A percentile compares a stretch with the other conserved stretches of the same genome.
phyloP scores from a whole-genome alignment of 495 filamentous ascomycete genomes.

The Zalerion maritima region DNA sequence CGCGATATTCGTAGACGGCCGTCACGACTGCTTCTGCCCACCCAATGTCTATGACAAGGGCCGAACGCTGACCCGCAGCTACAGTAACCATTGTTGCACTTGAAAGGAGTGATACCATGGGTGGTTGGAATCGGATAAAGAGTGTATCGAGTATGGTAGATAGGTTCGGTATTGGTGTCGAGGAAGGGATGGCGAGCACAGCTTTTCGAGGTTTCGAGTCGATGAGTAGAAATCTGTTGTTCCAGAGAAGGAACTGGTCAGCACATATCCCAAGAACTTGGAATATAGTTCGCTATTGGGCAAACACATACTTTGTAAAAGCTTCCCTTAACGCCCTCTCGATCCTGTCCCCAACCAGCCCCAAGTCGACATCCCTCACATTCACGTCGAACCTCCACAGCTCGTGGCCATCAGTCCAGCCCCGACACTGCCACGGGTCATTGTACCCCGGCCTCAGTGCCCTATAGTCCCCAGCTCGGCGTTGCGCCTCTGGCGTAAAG shows the following conservation, averaged over 20 bases:
- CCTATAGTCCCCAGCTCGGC: constrained; percentile 71
- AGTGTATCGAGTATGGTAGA: constrained; percentile 58
- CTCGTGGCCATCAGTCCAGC: constrained; percentile 62
- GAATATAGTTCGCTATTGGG: neutral
- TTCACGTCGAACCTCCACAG: constrained; percentile 74
- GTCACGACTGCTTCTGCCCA: constrained; percentile 81
- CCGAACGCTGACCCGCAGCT: constrained; percentile 67
- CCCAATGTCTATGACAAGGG: constrained; percentile 74
- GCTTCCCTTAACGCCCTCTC: constrained; percentile 71
- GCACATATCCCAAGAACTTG: neutral
- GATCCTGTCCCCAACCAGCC: constrained; percentile 73
- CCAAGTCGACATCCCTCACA: constrained; percentile 54
- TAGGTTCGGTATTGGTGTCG: constrained; percentile 64
- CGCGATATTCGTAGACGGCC: constrained; percentile 75
- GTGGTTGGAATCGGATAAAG: constrained; percentile 65
- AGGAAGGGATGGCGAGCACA: constrained; percentile 56
- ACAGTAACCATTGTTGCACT: constrained; percentile 56
- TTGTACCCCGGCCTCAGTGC: constrained; percentile 46
- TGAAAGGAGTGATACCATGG: constrained; percentile 68
- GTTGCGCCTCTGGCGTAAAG: constrained; percentile 57
- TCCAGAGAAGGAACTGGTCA: constrained; percentile 6
- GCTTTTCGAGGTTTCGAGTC: constrained; percentile 62
- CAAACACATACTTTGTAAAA: constrained; percentile 58
- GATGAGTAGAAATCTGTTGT: constrained; percentile 53
- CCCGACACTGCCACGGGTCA: constrained; percentile 27